A percentile compares a stretch with the other conserved stretches of the same genome.
Evolutionary conservation across 225 moss, liverwort and hornwort genomes (phyloP).

Genomic region (Thuidium tamariscinum): DNA sequence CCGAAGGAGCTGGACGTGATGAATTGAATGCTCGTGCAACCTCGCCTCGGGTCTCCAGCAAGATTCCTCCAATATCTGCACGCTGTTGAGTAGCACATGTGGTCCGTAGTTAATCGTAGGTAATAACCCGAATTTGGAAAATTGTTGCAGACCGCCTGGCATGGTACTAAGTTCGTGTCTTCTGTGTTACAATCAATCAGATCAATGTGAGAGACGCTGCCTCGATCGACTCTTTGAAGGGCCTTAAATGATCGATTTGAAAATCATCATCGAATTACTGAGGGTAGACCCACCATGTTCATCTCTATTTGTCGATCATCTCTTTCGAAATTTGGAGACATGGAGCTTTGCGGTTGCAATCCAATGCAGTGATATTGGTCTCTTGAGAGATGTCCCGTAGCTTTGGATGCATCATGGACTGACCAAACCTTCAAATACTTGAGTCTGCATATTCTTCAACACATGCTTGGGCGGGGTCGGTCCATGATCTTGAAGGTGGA

Average conservation of each 20-base stretch:
- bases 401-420: not conserved
- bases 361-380: too few species aligned
- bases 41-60: too few species aligned
- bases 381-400: not conserved
- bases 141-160: not conserved
- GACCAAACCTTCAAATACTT: not conserved
- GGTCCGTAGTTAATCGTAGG: not conserved
- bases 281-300: too few species aligned
- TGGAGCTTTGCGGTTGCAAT: too few species aligned
- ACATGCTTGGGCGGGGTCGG: slow-evolving; percentile 50
- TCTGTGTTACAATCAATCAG: too few species aligned
- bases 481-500: slow-evolving; percentile 9
- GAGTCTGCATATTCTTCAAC: accelerated
- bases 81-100: too few species aligned
- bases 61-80: too few species aligned
- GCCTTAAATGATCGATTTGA: too few species aligned
- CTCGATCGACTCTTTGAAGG: not conserved
- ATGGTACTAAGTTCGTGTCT: not conserved
- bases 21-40: not conserved
- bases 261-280: too few species aligned
- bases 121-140: not conserved
- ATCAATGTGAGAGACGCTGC: not conserved
- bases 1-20: not conserved
- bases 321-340: too few species aligned
- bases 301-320: too few species aligned